A percentile compares a stretch with the other conserved stretches of the same genome.
Conservation (phyloP, 2,329 filamentous ascomycete species). For the Escovopsis sp. region DNA sequence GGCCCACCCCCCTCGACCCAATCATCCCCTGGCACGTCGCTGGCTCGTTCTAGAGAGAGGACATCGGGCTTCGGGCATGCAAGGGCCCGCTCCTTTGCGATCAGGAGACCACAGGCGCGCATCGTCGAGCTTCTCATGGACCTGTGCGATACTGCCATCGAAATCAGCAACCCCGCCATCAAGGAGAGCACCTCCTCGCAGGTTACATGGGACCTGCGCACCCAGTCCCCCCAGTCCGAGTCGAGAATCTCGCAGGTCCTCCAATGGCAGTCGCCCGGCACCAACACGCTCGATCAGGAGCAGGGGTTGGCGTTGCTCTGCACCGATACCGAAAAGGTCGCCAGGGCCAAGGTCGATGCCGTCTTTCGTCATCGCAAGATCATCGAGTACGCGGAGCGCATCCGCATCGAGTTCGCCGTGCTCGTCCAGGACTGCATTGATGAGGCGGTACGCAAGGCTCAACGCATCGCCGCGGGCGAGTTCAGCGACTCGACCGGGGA, state of each 20-base stretch:
- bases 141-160: constrained; percentile 85
- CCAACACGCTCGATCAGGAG: constrained; percentile 83
- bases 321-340: constrained; percentile 71
- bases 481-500: constrained; percentile 61
- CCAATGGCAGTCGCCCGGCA: constrained; percentile 91
- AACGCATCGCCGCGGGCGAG: constrained; percentile 71
- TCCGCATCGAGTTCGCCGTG: constrained; percentile 83
- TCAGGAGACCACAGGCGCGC: constrained; percentile 74
- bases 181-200: constrained; percentile 59
- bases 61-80: constrained; percentile 66
- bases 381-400: constrained; percentile 89
- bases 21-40: constrained; percentile 56
- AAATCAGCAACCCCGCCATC: constrained; percentile 86
- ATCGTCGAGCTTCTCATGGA: constrained; percentile 93
- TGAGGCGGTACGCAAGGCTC: constrained; percentile 78
- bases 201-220: constrained; percentile 62
- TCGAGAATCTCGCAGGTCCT: constrained; percentile 85
- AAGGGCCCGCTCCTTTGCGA: constrained; percentile 75
- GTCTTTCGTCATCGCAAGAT: constrained; percentile 84
- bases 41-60: constrained; percentile 55
- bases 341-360: constrained; percentile 80
- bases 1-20: constrained; percentile 58
- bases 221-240: constrained; percentile 91
- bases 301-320: constrained; percentile 79
- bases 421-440: constrained; percentile 93